These are phyloP conservation scores for Cyanidioschyzon merolae DNA, from an alignment of 23 red algal genomes.

Conservation along the genomic window DNA sequence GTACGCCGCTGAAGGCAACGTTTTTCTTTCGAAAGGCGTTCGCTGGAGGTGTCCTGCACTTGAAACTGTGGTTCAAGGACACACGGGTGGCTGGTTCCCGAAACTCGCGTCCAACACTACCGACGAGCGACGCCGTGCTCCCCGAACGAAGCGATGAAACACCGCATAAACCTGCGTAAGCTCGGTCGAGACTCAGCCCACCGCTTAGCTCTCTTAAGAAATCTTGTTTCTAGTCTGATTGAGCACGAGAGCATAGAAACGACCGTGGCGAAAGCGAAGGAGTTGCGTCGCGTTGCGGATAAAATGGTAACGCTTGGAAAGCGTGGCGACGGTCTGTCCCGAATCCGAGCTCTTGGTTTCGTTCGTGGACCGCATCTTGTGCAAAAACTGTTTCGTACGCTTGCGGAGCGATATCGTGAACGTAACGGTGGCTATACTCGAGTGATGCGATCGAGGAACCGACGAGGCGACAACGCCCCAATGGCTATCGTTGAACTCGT, in stretches of 20 bases:
- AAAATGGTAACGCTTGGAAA: conserved; percentile 63
- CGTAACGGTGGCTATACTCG: conserved; percentile 69
- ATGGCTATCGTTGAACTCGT: conserved; percentile 76
- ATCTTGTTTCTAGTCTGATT: conserved; percentile 62
- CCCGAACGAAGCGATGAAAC: conserved; percentile 43
- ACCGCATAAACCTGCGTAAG: conserved; percentile 36
- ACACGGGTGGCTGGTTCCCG: too few species aligned
- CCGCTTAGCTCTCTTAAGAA: conserved; percentile 48
- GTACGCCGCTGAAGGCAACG: too few species aligned
- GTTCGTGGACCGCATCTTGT: conserved; percentile 34
- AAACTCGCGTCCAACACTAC: too few species aligned
- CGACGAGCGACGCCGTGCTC: too few species aligned
- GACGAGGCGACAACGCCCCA: conserved; percentile 72
- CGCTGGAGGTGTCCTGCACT: too few species aligned
- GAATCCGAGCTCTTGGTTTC: conserved; percentile 28
- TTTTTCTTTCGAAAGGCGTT: too few species aligned
- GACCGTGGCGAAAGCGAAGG: conserved; percentile 87
- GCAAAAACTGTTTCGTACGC: conserved; percentile 35
- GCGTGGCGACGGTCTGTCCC: conserved; percentile 11
- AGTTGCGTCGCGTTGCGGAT: conserved; percentile 68
- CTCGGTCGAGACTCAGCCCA: conserved; percentile 41
- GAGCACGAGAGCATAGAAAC: conserved; percentile 81
- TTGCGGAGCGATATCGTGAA: conserved; percentile 47
- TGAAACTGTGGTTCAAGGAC: too few species aligned
- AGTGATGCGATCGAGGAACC: conserved; percentile 43